Base-by-base conservation (phyloP, 352 stramenopile genomes). In the Globisporangium splendens region DNA sequence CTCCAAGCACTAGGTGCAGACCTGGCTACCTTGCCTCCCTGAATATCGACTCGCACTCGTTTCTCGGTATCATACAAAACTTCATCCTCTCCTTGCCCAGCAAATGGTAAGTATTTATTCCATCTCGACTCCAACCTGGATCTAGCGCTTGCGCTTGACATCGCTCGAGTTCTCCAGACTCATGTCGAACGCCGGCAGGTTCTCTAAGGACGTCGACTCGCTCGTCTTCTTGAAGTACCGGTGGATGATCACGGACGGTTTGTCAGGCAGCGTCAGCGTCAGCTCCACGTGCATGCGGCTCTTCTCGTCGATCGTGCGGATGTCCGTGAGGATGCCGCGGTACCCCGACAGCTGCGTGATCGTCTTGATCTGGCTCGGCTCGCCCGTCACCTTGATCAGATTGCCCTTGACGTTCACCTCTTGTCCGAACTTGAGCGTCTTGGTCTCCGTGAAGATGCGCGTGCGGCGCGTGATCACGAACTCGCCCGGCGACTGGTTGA, bases 381-480 rank as follows among this genome's bases (percentile, higher is more conserved):
- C 82, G 46, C 86, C 86, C 48, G 81, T 77, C 59, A 95, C 80
- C 43, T 82, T 91, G 63, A 95, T 95, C 55, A 90, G 62, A 62
- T 95, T 95, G 72, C 79, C 84, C 72, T 93, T 93, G 56, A 95
- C 78, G 64, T 91, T 91, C 44, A 95, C 83, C 46, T 95, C 86
- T 57, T 94, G 82, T 38, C 83, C 83, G 47, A 93, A 93, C 64
- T 89, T 89, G 52, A 95, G 78, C 59, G 83, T 72, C 68, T 95
- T 95, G 53, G 86, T 95, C 73, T 95, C 86, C 20, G 81, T 92
- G 72, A 95, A 95, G 66, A 95, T 95, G 70, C 84, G 84, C 61
- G 86, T 95, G 67, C 84, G 83, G 17, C 86, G 69, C 38, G 86
- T 95, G 62, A 95, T 95, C 33, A 90, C 69, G 62, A 95, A 95